Percentiles rank a stretch among this genome's conserved stretches.
Evolutionary conservation across 345 rosid species (phyloP).

Genomic region (Zanthoxylum bungeanum): DNA sequence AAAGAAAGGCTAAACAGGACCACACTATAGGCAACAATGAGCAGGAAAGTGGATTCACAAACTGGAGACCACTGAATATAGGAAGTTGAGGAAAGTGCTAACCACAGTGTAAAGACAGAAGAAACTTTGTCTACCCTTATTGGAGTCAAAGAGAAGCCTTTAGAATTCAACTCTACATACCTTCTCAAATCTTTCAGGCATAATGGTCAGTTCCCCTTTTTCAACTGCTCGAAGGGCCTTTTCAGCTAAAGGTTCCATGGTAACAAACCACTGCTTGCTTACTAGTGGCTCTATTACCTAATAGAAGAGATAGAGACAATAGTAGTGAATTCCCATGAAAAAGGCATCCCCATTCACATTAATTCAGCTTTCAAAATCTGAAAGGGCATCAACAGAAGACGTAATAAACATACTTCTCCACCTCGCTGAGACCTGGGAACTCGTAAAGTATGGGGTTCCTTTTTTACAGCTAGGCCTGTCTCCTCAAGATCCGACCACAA

Average conservation of each 20-base stretch:
- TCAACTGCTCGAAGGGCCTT: constrained; percentile 93
- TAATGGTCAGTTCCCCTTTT: constrained; percentile 62
- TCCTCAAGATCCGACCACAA: constrained; percentile 96
- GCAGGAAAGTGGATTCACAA: neutral
- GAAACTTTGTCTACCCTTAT: neutral
- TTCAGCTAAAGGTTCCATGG: constrained; percentile 92
- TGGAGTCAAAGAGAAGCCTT: constrained; percentile 8
- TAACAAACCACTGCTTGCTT: constrained; percentile 97
- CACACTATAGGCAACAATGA: neutral
- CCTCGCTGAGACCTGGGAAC: constrained; percentile 99
- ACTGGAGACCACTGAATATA: neutral
- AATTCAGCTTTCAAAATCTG: constrained; percentile 6
- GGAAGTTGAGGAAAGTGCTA: neutral
- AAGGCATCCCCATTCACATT: constrained; percentile 9
- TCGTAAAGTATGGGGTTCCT: constrained; percentile 69
- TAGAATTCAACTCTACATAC: constrained; percentile 32
- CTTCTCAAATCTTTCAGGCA: constrained; percentile 98
- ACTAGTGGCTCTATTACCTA: constrained; percentile 93
- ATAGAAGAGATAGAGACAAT: constrained; percentile 8
- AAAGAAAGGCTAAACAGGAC: neutral
- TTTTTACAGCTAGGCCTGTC: constrained; percentile 80
- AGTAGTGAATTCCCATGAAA: constrained; percentile 15
- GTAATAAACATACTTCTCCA: constrained; percentile 68
- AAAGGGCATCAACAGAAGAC: constrained; percentile 12
- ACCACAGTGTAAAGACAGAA: neutral